phyloP scores from a whole-genome alignment of 345 rosid genomes.

The Camelina hispida region DNA sequence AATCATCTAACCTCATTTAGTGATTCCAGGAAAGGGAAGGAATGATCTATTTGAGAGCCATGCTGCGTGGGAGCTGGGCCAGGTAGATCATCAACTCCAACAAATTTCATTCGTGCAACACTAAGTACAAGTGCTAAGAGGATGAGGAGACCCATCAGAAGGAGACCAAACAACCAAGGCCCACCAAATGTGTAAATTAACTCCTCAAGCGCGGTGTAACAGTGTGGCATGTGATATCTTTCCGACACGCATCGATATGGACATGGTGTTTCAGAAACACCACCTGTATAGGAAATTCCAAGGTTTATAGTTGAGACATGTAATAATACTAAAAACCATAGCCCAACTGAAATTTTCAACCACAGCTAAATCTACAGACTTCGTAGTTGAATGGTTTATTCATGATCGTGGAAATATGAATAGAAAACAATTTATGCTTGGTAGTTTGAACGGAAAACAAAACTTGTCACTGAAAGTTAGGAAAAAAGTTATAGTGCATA shows the following conservation, averaged over 20 bases:
- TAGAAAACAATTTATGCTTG: slow-evolving; percentile 17
- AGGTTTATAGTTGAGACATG: slow-evolving; percentile 25
- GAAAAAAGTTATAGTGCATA: slow-evolving; percentile 3
- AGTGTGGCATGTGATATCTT: slow-evolving; percentile 95
- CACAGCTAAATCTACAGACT: background rate
- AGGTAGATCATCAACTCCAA: slow-evolving; percentile 91
- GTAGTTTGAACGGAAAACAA: slow-evolving; percentile 20
- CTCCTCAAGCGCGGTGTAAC: slow-evolving; percentile 97
- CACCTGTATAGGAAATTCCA: slow-evolving; percentile 62
- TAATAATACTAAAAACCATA: slow-evolving; percentile 9
- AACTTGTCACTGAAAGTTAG: slow-evolving; percentile 13
- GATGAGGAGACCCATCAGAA: slow-evolving; percentile 84
- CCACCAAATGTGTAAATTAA: slow-evolving; percentile 98
- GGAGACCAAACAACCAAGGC: slow-evolving; percentile 93
- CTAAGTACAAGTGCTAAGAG: slow-evolving; percentile 96
- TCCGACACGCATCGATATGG: slow-evolving; percentile 89
- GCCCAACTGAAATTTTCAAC: slow-evolving; percentile 8
- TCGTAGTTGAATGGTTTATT: slow-evolving; percentile 8
- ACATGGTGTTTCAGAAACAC: slow-evolving; percentile 87
- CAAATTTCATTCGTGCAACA: slow-evolving; percentile 98
- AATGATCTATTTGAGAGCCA: slow-evolving; percentile 92
- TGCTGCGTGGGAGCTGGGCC: slow-evolving; percentile 93
- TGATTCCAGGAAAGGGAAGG: slow-evolving; percentile 98
- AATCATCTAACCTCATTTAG: slow-evolving; percentile 78
- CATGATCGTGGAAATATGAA: slow-evolving; percentile 17